These are phyloP conservation scores for Pyricularia pennisetigena DNA, from an alignment of 2,329 filamentous ascomycete species.

Conservation along the genomic window DNA sequence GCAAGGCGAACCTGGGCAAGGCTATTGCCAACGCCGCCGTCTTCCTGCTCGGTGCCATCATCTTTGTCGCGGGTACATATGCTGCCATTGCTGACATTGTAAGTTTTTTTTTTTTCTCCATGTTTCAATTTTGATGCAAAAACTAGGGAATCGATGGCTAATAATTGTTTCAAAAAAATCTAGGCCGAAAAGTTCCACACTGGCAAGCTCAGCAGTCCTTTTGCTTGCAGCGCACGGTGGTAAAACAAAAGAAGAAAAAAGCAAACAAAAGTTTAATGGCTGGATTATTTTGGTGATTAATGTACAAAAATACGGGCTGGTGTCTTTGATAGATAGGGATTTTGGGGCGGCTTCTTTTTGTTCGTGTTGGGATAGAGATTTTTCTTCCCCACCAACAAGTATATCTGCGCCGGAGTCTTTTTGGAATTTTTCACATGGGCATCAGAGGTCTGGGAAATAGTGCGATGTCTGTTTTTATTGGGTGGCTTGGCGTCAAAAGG, in stretches of 20 bases:
- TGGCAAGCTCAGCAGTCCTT: not conserved
- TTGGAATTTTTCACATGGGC: not conserved
- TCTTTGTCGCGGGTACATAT: constrained; percentile 8
- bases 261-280: too few relatives aligned
- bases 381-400: not conserved
- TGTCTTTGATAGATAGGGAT: not conserved
- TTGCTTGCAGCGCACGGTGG: not conserved
- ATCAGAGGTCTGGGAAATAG: not conserved
- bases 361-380: not conserved
- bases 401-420: not conserved
- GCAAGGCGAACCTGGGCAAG: constrained; percentile 12
- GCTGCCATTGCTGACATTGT: constrained; percentile 8
- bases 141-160: not conserved
- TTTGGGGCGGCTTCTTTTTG: not conserved
- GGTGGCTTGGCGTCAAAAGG: not conserved
- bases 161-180: too few relatives aligned
- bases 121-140: not conserved
- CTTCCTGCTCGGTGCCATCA: constrained; percentile 7
- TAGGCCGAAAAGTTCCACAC: not conserved
- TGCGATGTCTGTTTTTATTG: not conserved
- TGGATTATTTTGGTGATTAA: not conserved
- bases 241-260: too few relatives aligned
- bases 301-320: not conserved
- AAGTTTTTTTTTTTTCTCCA: not conserved
- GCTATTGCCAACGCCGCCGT: constrained; percentile 3